These are phyloP conservation scores for Apium graveolens DNA, from an alignment of 129 eudicot species.

Conservation along the genomic window DNA sequence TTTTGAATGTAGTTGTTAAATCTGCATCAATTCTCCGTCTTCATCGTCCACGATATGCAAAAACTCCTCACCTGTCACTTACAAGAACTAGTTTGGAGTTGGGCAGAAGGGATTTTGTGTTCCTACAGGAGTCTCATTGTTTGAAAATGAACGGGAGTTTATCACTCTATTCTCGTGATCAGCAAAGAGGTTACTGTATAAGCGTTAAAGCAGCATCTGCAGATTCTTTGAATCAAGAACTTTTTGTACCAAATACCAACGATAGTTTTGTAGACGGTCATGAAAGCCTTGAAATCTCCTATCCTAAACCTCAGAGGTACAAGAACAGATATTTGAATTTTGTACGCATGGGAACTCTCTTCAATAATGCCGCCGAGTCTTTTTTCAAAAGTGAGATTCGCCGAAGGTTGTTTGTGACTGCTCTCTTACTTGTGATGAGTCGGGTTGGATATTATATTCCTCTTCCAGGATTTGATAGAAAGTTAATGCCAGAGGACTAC, in stretches of 20 bases:
- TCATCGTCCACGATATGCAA: constrained; percentile 9
- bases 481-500: constrained; percentile 78
- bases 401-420: constrained; percentile 80
- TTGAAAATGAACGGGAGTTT: constrained; percentile 15
- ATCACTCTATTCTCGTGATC: constrained; percentile 8
- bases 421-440: constrained; percentile 64
- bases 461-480: constrained; percentile 94
- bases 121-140: constrained; percentile 17
- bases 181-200: constrained; percentile 20
- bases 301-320: constrained; percentile 33
- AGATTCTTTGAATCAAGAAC: constrained; percentile 38
- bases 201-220: constrained; percentile 42
- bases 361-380: constrained; percentile 64
- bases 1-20: constrained; percentile 29
- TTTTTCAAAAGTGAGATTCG: constrained; percentile 95
- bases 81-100: constrained; percentile 21
- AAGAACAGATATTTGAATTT: constrained; percentile 65
- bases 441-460: constrained; percentile 94
- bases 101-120: constrained; percentile 17
- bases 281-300: constrained; percentile 20
- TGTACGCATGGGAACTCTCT: constrained; percentile 56
- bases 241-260: constrained; percentile 18
- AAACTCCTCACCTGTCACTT: constrained; percentile 12
- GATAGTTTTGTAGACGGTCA: constrained; percentile 18
- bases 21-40: constrained; percentile 6